Conservation (phyloP, 305 asterid species). For the Fraxinus sp. region DNA sequence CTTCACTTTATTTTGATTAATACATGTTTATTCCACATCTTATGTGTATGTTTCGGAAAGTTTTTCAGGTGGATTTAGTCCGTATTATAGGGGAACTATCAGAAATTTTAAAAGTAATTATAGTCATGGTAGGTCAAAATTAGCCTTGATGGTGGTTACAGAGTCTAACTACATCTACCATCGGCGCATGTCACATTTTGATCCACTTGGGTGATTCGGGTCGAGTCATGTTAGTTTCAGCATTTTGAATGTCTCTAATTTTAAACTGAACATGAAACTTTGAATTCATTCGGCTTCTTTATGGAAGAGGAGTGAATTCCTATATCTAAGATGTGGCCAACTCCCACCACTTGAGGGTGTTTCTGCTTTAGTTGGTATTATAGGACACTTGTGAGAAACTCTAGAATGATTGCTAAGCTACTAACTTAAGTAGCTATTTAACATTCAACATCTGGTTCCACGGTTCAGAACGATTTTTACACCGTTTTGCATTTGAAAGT, state of each 20-base stretch:
- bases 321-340: background rate
- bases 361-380: background rate
- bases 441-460: conserved; percentile 3
- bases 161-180: background rate
- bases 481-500: background rate
- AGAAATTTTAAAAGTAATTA: too few relatives aligned
- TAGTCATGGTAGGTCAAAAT: background rate
- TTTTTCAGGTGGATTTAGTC: background rate
- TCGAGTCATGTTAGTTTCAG: background rate
- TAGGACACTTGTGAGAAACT: background rate
- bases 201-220: background rate
- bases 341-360: background rate
- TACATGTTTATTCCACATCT: background rate
- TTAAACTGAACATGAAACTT: background rate
- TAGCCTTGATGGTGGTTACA: background rate
- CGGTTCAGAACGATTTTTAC: background rate
- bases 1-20: background rate
- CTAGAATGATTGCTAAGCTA: background rate
- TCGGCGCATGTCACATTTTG: too few relatives aligned
- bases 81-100: background rate
- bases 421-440: background rate
- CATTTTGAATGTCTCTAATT: background rate
- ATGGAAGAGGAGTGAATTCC: background rate
- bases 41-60: background rate
- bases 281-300: background rate